Conservation (phyloP, 345 rosid species). For the sweet orange (Citrus sinensis) region DNA sequence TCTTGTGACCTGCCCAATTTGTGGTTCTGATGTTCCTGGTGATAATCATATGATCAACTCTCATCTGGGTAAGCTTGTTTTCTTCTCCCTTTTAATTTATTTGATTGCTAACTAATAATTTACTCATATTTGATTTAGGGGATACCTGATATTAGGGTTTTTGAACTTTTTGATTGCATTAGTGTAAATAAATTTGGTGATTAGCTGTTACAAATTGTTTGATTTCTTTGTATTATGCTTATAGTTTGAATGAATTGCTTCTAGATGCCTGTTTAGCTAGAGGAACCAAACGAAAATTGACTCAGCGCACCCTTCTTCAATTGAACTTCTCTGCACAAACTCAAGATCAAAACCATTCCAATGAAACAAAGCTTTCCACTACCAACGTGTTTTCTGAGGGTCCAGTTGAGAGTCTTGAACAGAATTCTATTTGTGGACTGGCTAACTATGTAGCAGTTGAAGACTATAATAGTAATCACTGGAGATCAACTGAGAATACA, state of each 20-base stretch:
- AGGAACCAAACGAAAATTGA: slow-evolving; percentile 65
- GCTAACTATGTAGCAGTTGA: slow-evolving; percentile 6
- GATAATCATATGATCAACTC: slow-evolving; percentile 45
- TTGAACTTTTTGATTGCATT: too few species aligned
- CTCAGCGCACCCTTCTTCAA: slow-evolving; percentile 79
- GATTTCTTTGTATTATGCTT: neutral
- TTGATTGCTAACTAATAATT: neutral
- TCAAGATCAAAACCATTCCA: slow-evolving; percentile 16
- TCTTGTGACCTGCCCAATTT: slow-evolving; percentile 48
- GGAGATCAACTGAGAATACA: slow-evolving; percentile 6
- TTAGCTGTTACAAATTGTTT: neutral
- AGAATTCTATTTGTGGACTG: slow-evolving; percentile 12
- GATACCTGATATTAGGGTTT: neutral
- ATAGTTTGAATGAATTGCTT: slow-evolving; percentile 17
- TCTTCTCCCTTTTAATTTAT: neutral
- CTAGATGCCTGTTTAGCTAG: slow-evolving; percentile 50
- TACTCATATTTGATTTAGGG: too few species aligned
- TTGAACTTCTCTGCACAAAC: slow-evolving; percentile 41
- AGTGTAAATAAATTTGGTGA: neutral
- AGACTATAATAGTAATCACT: slow-evolving; percentile 11
- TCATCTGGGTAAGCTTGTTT: slow-evolving; percentile 49
- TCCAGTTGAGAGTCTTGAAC: slow-evolving; percentile 5
- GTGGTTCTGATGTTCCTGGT: slow-evolving; percentile 39
- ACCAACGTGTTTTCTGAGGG: slow-evolving; percentile 2
- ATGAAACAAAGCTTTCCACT: slow-evolving; percentile 17